These are phyloP conservation scores for Coemansia sp. DNA, from an alignment of 192 early-diverging fungal genomes.

Conservation along the genomic window DNA sequence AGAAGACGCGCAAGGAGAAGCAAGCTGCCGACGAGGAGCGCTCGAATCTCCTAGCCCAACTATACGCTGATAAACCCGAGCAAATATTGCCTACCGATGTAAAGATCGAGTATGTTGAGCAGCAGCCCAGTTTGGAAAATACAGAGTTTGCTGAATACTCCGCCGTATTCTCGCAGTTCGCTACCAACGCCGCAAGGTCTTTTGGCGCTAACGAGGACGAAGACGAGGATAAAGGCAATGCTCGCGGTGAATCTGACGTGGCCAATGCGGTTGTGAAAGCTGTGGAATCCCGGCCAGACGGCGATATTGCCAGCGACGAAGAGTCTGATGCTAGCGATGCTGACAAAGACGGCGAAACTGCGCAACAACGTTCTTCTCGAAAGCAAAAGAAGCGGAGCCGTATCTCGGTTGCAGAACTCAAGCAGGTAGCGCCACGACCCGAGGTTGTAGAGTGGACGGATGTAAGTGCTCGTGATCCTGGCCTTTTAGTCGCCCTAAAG, in stretches of 20 bases:
- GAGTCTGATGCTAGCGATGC: slow-evolving; percentile 40
- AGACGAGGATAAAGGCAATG: slow-evolving; percentile 10
- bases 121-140: slow-evolving; percentile 18
- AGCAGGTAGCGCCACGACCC: slow-evolving; percentile 87
- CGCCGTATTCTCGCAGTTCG: slow-evolving; percentile 44
- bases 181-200: slow-evolving; percentile 36
- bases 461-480: slow-evolving; percentile 89
- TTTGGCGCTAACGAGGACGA: slow-evolving; percentile 34
- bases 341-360: slow-evolving; percentile 20
- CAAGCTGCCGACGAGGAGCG: slow-evolving; percentile 34
- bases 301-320: slow-evolving; percentile 18
- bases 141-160: slow-evolving; percentile 37
- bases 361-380: slow-evolving; percentile 25
- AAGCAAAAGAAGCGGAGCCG: slow-evolving; percentile 61
- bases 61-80: slow-evolving; percentile 9
- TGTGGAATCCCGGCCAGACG: slow-evolving; percentile 10
- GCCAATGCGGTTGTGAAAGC: neutral
- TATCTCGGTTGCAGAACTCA: slow-evolving; percentile 88
- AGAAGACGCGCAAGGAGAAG: slow-evolving; percentile 54
- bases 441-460: slow-evolving; percentile 99
- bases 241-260: neutral
- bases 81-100: slow-evolving; percentile 29
- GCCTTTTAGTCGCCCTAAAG: slow-evolving; percentile 90
- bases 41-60: slow-evolving; percentile 25
- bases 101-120: slow-evolving; percentile 45